phyloP scores from a whole-genome alignment of 768 basidiomycete species.

The Kwoniella sp. region DNA sequence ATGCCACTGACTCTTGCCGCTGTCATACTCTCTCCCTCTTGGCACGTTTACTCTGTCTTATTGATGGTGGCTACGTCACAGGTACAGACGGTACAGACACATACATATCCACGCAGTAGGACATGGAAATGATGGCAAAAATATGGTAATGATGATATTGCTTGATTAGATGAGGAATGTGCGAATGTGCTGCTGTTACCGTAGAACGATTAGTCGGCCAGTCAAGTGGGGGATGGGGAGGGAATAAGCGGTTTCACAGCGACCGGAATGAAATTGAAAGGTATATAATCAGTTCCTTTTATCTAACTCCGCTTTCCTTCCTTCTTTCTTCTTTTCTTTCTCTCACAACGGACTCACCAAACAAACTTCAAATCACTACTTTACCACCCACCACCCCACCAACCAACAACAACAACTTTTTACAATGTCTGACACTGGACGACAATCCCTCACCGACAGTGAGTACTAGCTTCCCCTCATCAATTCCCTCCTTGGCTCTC shows the following conservation, averaged over 20 bases:
- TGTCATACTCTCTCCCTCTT: too few relatives aligned
- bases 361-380: slow-evolving; percentile 6
- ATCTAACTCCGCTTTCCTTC: not conserved
- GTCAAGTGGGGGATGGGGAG: not conserved
- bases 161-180: too few relatives aligned
- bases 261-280: too few relatives aligned
- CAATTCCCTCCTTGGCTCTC: not conserved
- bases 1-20: too few relatives aligned
- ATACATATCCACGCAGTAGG: too few relatives aligned
- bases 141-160: too few relatives aligned
- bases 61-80: not conserved
- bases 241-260: not conserved
- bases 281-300: slow-evolving; percentile 16
- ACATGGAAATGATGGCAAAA: too few relatives aligned
- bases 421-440: slow-evolving; percentile 55
- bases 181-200: too few relatives aligned
- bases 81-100: too few relatives aligned
- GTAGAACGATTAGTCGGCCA: too few relatives aligned
- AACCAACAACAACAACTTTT: slow-evolving; percentile 29
- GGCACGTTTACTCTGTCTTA: too few relatives aligned
- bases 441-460: slow-evolving; percentile 54
- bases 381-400: slow-evolving; percentile 12
- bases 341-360: too few relatives aligned
- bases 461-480: slow-evolving; percentile 22
- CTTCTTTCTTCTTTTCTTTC: slow-evolving; percentile 13